These are phyloP conservation scores for Warburgia ugandensis DNA, from an alignment of 164 flowering plant species.

Conservation along the genomic window DNA sequence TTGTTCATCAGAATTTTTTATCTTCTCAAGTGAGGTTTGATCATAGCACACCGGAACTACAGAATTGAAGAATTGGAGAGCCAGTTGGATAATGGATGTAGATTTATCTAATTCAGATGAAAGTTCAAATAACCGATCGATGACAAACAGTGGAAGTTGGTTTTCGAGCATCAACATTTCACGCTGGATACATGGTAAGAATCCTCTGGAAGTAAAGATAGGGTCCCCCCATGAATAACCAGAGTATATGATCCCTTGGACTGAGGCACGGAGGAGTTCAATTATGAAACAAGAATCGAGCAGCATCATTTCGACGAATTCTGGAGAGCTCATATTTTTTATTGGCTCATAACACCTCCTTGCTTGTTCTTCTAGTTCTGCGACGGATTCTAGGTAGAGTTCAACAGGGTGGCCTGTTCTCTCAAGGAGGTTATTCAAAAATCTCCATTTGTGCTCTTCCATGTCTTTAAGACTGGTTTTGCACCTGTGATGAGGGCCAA, in stretches of 20 bases:
- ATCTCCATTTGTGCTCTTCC: constrained; percentile 30
- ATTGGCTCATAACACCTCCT: background rate
- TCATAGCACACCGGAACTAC: background rate
- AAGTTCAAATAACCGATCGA: constrained; percentile 34
- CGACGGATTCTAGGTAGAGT: constrained; percentile 4
- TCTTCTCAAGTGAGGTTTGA: background rate
- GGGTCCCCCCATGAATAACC: constrained; percentile 55
- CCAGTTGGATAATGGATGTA: background rate
- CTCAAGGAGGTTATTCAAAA: constrained; percentile 18
- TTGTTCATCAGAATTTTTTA: too few relatives aligned
- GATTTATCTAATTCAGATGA: background rate
- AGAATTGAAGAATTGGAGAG: constrained; percentile 3
- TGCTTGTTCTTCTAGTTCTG: background rate
- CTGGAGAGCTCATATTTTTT: constrained; percentile 28
- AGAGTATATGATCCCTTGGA: constrained; percentile 31
- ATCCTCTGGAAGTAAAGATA: constrained; percentile 46
- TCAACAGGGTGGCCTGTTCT: constrained; percentile 9
- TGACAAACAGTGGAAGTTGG: constrained; percentile 54
- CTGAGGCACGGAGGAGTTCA: constrained; percentile 46
- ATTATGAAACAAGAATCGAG: constrained; percentile 57
- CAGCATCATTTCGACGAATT: constrained; percentile 64
- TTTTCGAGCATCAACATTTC: constrained; percentile 77
- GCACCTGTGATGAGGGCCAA: constrained; percentile 21
- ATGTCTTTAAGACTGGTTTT: constrained; percentile 10
- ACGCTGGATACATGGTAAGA: constrained; percentile 53